A percentile compares a stretch with the other conserved stretches of the same genome.
Evolutionary conservation across 441 rosid species (phyloP).

Genomic region (Manihot esculenta): DNA sequence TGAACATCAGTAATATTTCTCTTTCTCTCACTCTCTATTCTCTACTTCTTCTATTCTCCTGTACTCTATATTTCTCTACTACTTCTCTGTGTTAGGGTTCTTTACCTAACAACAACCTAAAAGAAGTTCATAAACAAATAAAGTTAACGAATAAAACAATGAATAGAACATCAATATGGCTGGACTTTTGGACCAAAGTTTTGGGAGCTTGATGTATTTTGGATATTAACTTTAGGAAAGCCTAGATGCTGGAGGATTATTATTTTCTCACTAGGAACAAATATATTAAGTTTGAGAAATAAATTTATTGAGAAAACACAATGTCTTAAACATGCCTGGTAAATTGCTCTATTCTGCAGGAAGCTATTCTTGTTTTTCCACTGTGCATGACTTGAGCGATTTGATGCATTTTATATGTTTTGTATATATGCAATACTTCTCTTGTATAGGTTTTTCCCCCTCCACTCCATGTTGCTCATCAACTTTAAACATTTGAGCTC

Average conservation of each 20-base stretch:
- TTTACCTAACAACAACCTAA: neutral
- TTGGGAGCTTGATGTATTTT: too few relatives aligned
- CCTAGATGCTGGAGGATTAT: too few relatives aligned
- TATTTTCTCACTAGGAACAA: neutral
- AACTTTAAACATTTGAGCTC: slow-evolving; percentile 7
- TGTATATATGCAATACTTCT: neutral
- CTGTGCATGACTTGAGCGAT: neutral
- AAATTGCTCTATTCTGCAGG: slow-evolving; percentile 3
- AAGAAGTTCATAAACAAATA: neutral
- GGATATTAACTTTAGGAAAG: too few relatives aligned
- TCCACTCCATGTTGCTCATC: neutral
- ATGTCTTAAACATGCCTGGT: neutral
- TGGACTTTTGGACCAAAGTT: neutral
- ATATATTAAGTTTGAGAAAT: neutral
- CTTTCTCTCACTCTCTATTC: too few relatives aligned
- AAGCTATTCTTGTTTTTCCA: neutral
- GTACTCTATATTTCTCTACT: too few relatives aligned
- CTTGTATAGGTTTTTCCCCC: slow-evolving; percentile 1
- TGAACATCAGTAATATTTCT: too few relatives aligned
- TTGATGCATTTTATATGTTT: neutral
- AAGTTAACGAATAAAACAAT: neutral
- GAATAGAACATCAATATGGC: neutral
- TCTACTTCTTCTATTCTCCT: too few relatives aligned
- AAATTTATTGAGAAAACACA: neutral
- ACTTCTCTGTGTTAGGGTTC: too few relatives aligned